Conservation (phyloP, 306 rosid species). For the Albizia julibrissin region DNA sequence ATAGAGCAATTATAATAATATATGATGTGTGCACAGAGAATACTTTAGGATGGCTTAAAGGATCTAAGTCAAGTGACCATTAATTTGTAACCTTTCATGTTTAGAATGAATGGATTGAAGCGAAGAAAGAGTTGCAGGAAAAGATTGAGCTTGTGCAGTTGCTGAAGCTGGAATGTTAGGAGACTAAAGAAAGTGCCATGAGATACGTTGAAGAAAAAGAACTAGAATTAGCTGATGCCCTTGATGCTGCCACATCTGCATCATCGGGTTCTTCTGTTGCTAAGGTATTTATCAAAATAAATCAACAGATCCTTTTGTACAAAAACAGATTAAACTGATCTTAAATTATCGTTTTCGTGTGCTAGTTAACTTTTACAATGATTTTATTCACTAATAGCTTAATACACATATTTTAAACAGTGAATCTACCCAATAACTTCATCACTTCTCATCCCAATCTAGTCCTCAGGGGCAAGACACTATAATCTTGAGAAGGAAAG, state of each 20-base stretch:
- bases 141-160: not conserved
- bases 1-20: not conserved
- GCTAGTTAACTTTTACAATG: not conserved
- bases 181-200: not conserved
- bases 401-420: not conserved
- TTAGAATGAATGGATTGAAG: not conserved
- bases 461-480: not conserved
- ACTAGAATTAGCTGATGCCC: not conserved
- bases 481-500: not conserved
- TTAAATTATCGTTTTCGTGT: not conserved
- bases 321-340: not conserved
- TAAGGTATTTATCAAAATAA: no score
- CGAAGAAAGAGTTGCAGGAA: not conserved
- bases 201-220: not conserved
- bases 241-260: no score
- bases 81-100: not conserved
- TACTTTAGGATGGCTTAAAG: not conserved
- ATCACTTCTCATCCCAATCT: not conserved
- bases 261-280: no score
- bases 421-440: not conserved
- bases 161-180: not conserved
- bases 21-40: not conserved
- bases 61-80: not conserved
- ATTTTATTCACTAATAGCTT: not conserved
- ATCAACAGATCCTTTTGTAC: not conserved